These are phyloP conservation scores for Penicillium coffeae DNA, from an alignment of 495 filamentous ascomycete species.

Conservation along the genomic window DNA sequence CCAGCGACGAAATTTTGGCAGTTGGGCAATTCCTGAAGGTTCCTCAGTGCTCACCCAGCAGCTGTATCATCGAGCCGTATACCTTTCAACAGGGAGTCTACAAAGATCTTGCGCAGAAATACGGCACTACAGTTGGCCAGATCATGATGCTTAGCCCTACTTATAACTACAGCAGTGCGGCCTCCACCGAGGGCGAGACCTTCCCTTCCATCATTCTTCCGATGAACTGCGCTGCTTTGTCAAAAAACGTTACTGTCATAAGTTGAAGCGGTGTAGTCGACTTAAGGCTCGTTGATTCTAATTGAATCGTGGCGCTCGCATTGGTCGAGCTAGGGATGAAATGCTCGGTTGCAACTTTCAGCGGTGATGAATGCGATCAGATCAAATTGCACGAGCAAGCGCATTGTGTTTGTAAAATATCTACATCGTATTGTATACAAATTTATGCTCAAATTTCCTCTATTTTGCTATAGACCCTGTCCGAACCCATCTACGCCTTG, in stretches of 20 bases:
- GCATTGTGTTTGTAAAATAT: too few species aligned
- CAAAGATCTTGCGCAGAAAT: constrained; percentile 19
- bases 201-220: neutral
- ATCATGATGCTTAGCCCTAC: constrained; percentile 9
- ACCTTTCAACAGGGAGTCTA: constrained; percentile 17
- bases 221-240: neutral
- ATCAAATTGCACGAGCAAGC: too few species aligned
- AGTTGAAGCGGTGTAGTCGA: neutral
- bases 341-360: too few species aligned
- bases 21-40: constrained; percentile 14
- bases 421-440: too few species aligned
- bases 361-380: too few species aligned
- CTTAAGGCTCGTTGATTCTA: neutral
- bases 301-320: too few species aligned
- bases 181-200: neutral
- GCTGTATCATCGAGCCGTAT: constrained; percentile 7
- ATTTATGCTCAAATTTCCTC: too few species aligned
- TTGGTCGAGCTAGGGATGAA: too few species aligned
- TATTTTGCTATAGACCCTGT: too few species aligned
- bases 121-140: constrained; percentile 15
- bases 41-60: constrained; percentile 15
- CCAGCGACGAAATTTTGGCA: neutral
- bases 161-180: neutral
- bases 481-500: too few species aligned
- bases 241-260: neutral